These are phyloP conservation scores for Pythium aquatile DNA, from an alignment of 352 stramenopile species.

Conservation along the genomic window DNA sequence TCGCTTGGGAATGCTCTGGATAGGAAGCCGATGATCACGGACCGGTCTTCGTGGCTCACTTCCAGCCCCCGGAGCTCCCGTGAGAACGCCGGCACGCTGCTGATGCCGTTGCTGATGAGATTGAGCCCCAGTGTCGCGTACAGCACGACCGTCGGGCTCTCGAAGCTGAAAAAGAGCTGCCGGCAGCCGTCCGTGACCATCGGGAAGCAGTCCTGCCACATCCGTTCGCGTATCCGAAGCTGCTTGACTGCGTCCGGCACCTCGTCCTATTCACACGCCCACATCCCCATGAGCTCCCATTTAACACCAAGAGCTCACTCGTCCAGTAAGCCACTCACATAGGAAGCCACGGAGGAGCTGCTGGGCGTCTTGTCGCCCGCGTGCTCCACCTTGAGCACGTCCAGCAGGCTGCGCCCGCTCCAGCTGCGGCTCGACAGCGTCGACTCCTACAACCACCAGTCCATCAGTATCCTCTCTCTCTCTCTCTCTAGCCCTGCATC, in stretches of 20 bases:
- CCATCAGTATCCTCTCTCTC: background rate
- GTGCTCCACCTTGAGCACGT: slow-evolving; percentile 17
- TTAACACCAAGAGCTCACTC: background rate
- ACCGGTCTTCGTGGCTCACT: slow-evolving; percentile 66
- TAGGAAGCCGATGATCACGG: slow-evolving; percentile 77
- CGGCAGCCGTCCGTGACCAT: slow-evolving; percentile 69
- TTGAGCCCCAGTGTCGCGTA: slow-evolving; percentile 82
- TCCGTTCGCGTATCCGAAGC: slow-evolving; percentile 56
- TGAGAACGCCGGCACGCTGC: slow-evolving; percentile 77
- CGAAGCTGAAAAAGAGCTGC: slow-evolving; percentile 74
- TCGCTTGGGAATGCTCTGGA: slow-evolving; percentile 71
- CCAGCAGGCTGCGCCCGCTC: slow-evolving; percentile 23
- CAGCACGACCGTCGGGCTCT: slow-evolving; percentile 69
- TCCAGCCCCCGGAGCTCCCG: slow-evolving; percentile 77
- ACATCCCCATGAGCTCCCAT: background rate
- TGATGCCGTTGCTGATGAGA: slow-evolving; percentile 84
- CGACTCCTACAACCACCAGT: slow-evolving; percentile 13
- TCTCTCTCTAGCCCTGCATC: too few relatives aligned
- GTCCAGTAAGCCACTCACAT: background rate
- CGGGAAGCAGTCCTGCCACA: slow-evolving; percentile 82
- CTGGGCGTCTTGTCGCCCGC: slow-evolving; percentile 9
- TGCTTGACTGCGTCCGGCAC: slow-evolving; percentile 42
- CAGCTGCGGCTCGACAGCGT: slow-evolving; percentile 26
- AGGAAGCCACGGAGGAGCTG: slow-evolving; percentile 19
- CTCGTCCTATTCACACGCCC: slow-evolving; percentile 21